A percentile compares a stretch with the other conserved stretches of the same genome.
These are phyloP conservation scores for Artomyces pyxidatus DNA, from an alignment of 768 basidiomycete genomes.

Conservation along the genomic window DNA sequence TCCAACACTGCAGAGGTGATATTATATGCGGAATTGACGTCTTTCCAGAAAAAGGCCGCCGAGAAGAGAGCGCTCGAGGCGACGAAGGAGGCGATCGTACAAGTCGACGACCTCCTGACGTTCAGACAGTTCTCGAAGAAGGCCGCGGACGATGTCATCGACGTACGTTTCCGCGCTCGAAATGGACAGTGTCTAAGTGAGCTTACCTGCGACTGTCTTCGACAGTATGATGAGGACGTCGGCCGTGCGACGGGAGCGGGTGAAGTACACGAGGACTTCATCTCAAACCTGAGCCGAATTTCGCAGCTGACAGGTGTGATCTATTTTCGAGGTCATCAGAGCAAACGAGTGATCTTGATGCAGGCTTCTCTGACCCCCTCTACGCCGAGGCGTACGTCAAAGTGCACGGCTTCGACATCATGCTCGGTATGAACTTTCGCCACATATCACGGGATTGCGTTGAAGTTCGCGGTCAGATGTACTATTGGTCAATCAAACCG, in stretches of 20 bases:
- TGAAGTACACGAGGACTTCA: conserved; percentile 85
- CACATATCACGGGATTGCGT: not conserved
- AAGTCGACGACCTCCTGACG: conserved; percentile 86
- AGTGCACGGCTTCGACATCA: conserved; percentile 95
- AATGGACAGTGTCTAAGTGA: too few species aligned
- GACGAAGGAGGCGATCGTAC: conserved; percentile 59
- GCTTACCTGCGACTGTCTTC: too few species aligned
- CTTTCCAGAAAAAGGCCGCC: conserved; percentile 67
- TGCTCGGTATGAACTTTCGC: conserved; percentile 51
- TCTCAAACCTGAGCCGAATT: conserved; percentile 88
- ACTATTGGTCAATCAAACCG: conserved; percentile 91
- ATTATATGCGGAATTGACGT: not conserved
- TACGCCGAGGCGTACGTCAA: conserved; percentile 98
- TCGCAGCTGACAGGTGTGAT: conserved; percentile 81
- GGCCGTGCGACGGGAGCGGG: conserved; percentile 80
- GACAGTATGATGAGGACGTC: conserved; percentile 82
- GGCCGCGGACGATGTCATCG: conserved; percentile 67
- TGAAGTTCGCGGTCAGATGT: conserved; percentile 50
- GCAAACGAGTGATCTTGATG: conserved; percentile 1
- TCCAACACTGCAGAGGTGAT: not conserved
- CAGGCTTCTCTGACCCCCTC: conserved; percentile 96
- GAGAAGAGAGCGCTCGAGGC: conserved; percentile 86
- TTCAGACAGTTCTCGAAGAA: conserved; percentile 98
- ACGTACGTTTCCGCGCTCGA: conserved; percentile 51
- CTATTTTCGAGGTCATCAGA: not conserved